Conservation (phyloP, 2,329 filamentous ascomycete genomes). For the Ciborinia camelliae region DNA sequence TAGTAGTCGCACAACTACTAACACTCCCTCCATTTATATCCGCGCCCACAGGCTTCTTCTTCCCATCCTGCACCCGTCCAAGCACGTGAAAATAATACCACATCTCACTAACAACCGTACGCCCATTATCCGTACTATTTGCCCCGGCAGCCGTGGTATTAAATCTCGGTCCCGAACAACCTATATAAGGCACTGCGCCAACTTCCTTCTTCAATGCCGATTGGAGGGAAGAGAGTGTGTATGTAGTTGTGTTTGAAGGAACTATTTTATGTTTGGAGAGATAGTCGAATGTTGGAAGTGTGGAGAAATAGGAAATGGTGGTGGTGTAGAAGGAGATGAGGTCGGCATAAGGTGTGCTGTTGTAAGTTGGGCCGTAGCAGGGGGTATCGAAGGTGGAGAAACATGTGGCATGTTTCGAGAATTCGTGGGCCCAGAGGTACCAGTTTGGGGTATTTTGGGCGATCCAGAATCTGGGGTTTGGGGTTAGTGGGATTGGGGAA, state of each 20-base stretch:
- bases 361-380: constrained; percentile 58
- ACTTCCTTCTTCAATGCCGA: constrained; percentile 47
- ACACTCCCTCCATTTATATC: constrained; percentile 47
- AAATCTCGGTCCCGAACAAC: constrained; percentile 57
- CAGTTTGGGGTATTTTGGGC: constrained; percentile 53
- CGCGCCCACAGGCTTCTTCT: constrained; percentile 29
- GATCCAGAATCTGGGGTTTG: constrained; percentile 51
- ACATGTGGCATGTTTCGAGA: constrained; percentile 66
- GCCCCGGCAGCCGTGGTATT: constrained; percentile 58
- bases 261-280: constrained; percentile 51
- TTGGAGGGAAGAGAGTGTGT: constrained; percentile 53
- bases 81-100: constrained; percentile 65
- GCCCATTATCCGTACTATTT: constrained; percentile 52
- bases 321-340: constrained; percentile 38
- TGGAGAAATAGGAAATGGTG: constrained; percentile 53
- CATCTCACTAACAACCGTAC: constrained; percentile 57
- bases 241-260: constrained; percentile 57
- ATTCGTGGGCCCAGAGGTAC: constrained; percentile 65
- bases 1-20: constrained; percentile 53
- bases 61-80: constrained; percentile 52
- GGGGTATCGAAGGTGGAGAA: constrained; percentile 61
- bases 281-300: constrained; percentile 59
- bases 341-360: neutral
- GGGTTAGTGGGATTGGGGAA: neutral
- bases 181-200: constrained; percentile 57